These are phyloP conservation scores for Candida sojae DNA, from an alignment of 1,139 yeast species.

Conservation along the genomic window DNA sequence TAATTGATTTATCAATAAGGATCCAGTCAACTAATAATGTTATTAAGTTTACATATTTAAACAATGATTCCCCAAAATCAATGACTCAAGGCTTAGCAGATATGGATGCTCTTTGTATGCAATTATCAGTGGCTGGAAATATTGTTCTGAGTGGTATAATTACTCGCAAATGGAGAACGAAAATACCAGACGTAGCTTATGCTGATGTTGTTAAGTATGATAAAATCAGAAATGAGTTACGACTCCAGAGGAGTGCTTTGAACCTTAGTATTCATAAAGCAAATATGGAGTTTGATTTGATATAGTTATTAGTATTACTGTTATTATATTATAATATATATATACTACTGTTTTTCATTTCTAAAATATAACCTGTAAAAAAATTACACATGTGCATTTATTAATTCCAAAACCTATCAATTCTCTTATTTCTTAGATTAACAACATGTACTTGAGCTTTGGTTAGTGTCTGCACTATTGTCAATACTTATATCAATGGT, in stretches of 20 bases:
- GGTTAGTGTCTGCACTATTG: slow-evolving; percentile 15
- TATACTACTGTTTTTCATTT: background rate
- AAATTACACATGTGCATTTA: background rate
- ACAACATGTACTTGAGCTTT: slow-evolving; percentile 9
- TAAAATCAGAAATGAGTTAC: background rate
- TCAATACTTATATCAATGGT: slow-evolving; percentile 46
- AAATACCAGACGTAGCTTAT: background rate
- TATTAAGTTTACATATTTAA: background rate
- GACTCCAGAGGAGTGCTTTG: background rate
- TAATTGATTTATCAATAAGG: background rate
- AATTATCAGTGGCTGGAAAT: background rate
- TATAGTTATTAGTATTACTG: background rate
- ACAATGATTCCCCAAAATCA: background rate
- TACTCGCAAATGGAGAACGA: background rate
- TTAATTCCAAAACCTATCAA: background rate
- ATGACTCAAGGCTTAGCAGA: slow-evolving; percentile 7
- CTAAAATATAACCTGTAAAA: background rate
- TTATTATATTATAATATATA: background rate
- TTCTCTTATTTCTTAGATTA: background rate
- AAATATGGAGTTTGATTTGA: slow-evolving; percentile 8
- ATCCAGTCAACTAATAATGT: slow-evolving; percentile 2
- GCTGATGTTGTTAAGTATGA: slow-evolving; percentile 3
- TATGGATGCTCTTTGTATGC: background rate
- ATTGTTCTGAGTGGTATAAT: slow-evolving; percentile 2
- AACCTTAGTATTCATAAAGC: slow-evolving; percentile 1